These are phyloP conservation scores for Ceratobasidium sp. DNA, from an alignment of 1,284 basidiomycete genomes.

Conservation along the genomic window DNA sequence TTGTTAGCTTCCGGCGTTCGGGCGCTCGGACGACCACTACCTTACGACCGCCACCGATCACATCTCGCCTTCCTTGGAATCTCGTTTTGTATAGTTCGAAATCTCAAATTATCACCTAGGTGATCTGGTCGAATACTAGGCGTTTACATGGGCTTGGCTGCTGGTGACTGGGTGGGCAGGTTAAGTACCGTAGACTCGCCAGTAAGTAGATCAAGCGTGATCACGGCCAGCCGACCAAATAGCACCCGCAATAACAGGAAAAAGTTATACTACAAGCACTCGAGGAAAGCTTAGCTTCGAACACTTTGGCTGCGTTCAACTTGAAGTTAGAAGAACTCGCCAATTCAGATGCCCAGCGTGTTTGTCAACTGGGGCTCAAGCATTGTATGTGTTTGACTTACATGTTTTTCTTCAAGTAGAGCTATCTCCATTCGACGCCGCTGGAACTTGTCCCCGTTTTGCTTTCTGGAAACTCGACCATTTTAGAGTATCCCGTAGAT, in stretches of 20 bases:
- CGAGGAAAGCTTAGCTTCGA: not conserved
- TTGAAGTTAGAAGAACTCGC: not conserved
- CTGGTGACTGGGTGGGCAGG: not conserved
- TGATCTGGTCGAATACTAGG: not conserved
- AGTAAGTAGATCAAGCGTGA: not conserved
- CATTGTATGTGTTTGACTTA: not conserved
- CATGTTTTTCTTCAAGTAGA: constrained; percentile 12
- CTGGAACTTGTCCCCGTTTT: constrained; percentile 31
- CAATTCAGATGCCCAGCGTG: not conserved
- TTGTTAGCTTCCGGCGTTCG: too few species aligned
- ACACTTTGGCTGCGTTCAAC: constrained; percentile 4
- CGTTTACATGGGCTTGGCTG: not conserved
- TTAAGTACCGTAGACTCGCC: not conserved
- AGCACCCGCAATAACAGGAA: not conserved
- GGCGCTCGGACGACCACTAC: too few species aligned
- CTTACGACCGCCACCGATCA: too few species aligned
- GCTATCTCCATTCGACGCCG: constrained; percentile 20
- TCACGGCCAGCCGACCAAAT: not conserved
- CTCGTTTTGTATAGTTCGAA: too few species aligned
- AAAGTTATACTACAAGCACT: not conserved
- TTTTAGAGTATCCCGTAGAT: not conserved
- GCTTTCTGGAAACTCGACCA: not conserved
- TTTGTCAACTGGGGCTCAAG: not conserved
- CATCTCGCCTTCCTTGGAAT: too few species aligned
- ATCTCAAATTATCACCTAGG: not conserved